phyloP scores from a whole-genome alignment of 2,329 filamentous ascomycete species.

The Apiospora kogelbergensis region DNA sequence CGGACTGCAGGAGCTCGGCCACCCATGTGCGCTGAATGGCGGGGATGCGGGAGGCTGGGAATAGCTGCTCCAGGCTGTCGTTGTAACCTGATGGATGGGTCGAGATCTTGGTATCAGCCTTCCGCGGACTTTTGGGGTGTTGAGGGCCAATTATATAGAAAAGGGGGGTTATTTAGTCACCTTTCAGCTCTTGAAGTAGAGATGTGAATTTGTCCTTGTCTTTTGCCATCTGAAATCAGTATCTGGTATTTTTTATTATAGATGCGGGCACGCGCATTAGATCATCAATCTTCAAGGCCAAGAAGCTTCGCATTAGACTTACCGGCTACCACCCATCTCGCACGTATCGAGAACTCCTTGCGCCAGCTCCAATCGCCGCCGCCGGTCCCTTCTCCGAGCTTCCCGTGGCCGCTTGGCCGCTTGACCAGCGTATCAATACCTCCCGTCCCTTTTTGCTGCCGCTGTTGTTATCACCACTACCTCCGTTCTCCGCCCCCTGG shows the following conservation, averaged over 20 bases:
- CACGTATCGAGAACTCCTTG: slow-evolving; percentile 34
- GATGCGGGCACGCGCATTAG: background rate
- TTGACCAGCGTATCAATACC: slow-evolving; percentile 12
- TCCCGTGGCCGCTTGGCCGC: slow-evolving; percentile 16
- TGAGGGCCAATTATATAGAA: background rate
- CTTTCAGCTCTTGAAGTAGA: slow-evolving; percentile 41
- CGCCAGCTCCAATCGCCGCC: slow-evolving; percentile 32
- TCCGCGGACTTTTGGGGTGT: background rate
- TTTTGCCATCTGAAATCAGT: slow-evolving; percentile 12
- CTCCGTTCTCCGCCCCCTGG: background rate
- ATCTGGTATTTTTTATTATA: background rate
- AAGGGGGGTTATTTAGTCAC: slow-evolving; percentile 20
- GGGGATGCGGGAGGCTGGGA: slow-evolving; percentile 40
- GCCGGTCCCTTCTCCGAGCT: slow-evolving; percentile 2
- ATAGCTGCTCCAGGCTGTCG: slow-evolving; percentile 47
- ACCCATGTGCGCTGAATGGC: slow-evolving; percentile 47
- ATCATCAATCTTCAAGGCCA: background rate
- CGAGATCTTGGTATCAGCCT: background rate
- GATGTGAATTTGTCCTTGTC: slow-evolving; percentile 46
- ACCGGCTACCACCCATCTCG: slow-evolving; percentile 45
- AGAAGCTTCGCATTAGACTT: slow-evolving; percentile 14
- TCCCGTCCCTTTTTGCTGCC: slow-evolving; percentile 11
- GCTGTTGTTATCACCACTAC: background rate
- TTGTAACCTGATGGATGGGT: slow-evolving; percentile 38
- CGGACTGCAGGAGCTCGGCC: slow-evolving; percentile 45